Evolutionary conservation across 768 basidiomycete species (phyloP).

Genomic region (Boletus subparvulus): DNA sequence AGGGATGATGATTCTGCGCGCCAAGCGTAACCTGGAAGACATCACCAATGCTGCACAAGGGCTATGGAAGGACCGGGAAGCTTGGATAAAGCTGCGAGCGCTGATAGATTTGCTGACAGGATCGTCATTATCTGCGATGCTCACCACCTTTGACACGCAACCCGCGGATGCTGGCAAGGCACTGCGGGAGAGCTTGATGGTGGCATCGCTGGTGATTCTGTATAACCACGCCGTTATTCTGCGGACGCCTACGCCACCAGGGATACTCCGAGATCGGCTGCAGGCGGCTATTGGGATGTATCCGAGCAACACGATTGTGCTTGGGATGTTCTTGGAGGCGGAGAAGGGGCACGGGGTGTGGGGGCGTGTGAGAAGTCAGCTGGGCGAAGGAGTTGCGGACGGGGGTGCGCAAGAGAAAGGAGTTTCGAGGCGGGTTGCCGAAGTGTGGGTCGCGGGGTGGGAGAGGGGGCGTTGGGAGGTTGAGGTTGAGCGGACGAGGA

Average conservation of each 20-base stretch:
- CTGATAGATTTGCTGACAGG: conserved; percentile 62
- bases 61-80: conserved; percentile 57
- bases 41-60: conserved; percentile 31
- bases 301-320: conserved; percentile 67
- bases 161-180: conserved; percentile 17
- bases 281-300: conserved; percentile 55
- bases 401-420: conserved; percentile 49
- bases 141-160: conserved; percentile 38
- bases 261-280: conserved; percentile 55
- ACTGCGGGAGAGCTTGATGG: conserved; percentile 50
- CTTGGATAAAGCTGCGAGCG: conserved; percentile 65
- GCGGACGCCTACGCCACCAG: conserved; percentile 57
- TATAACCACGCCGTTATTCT: conserved; percentile 58
- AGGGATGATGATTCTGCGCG: conserved; percentile 58
- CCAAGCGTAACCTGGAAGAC: conserved; percentile 64
- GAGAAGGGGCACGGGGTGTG: conserved; percentile 78
- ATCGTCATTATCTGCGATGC: conserved; percentile 39
- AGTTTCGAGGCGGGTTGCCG: conserved; percentile 56
- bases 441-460: conserved; percentile 83
- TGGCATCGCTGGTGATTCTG: conserved; percentile 56
- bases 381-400: conserved; percentile 44
- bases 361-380: conserved; percentile 61
- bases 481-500: conserved; percentile 70
- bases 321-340: conserved; percentile 73
- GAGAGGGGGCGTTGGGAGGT: conserved; percentile 67